Evolutionary conservation across 305 asterid species (phyloP), one percentile per base, ranked within the genome.

Genomic region (Fraxinus sp.): DNA sequence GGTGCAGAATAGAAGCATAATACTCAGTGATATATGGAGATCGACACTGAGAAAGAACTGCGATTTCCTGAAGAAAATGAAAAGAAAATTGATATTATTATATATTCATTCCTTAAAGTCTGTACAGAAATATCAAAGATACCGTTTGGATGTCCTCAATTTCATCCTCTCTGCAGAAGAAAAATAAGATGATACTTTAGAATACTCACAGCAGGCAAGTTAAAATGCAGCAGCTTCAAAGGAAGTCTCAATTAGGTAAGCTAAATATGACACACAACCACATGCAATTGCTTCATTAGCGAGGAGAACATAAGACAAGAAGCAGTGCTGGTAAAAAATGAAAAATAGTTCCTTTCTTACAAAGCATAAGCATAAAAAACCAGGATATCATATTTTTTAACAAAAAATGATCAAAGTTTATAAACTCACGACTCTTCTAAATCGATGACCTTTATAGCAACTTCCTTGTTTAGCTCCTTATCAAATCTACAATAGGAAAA

Each of bases 71-170:
- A 81, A 80, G 83, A 83, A 79, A 88, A 86, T 79, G 81, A 81
- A 35, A 77, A 36, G 43, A 18, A 30, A 79, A 77, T 49, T 16
- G 24, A 16, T 70, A 9, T 43, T 64, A 59, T 49, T 37, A 81
- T 70, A 82, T 81, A 79, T 73, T 82, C 81, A 81, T 81, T 75
- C 33, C 33, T 59, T 24, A 71, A 36, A 62, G 79, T 84, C 13
- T 32, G 62, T 78, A 77, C 11, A 81, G 75, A 85, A 81, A 80
- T 74, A 79, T 55, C 84, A 80, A 79, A 85, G 41, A 80, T 90
- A 95, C 98, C 98, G 93, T 94, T 86, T 95, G 98, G 87, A 95
- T 94, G 90, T 95, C 98, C 83, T 95, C 98, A 86, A 95, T 92
- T 87, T 95, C 98, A 85, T 95, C 98, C 91, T 95, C 98, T 88